Conservation (phyloP, 179 eudicot species). For the Spergularia azorica region DNA sequence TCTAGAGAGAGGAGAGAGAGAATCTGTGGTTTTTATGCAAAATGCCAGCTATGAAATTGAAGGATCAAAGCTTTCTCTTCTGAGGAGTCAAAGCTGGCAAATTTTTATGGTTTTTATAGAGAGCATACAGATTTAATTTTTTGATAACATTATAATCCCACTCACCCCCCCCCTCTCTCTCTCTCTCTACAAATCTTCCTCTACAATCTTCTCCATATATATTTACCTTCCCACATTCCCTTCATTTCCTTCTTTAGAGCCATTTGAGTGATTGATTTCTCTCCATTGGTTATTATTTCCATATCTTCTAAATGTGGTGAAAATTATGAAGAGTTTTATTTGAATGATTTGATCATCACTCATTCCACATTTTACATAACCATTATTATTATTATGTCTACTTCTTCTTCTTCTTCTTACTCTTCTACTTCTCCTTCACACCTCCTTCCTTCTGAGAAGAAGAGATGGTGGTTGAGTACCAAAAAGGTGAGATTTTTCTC, state of each 20-base stretch:
- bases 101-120: no score
- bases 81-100: slow-evolving; percentile 75
- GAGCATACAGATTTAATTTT: no score
- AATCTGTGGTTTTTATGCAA: slow-evolving; percentile 7
- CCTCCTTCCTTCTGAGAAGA: slow-evolving; percentile 49
- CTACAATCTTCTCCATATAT: slow-evolving; percentile 18
- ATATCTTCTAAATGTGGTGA: neutral
- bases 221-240: slow-evolving; percentile 27
- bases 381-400: slow-evolving; percentile 38
- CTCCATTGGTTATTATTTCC: neutral
- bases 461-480: slow-evolving; percentile 79
- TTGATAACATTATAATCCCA: no score
- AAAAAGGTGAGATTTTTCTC: slow-evolving; percentile 47
- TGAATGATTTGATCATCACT: no score
- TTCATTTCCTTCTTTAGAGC: slow-evolving; percentile 15
- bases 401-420: slow-evolving; percentile 52
- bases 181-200: slow-evolving; percentile 22
- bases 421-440: slow-evolving; percentile 41
- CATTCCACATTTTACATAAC: no score
- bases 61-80: slow-evolving; percentile 68
- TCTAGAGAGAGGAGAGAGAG: slow-evolving; percentile 19
- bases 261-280: no score
- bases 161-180: neutral
- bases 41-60: slow-evolving; percentile 83
- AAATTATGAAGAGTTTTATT: no score